Percentiles rank a stretch among this genome's conserved stretches.
These are phyloP conservation scores for Pisolithus albus DNA, from an alignment of 768 basidiomycete genomes.

Conservation along the genomic window DNA sequence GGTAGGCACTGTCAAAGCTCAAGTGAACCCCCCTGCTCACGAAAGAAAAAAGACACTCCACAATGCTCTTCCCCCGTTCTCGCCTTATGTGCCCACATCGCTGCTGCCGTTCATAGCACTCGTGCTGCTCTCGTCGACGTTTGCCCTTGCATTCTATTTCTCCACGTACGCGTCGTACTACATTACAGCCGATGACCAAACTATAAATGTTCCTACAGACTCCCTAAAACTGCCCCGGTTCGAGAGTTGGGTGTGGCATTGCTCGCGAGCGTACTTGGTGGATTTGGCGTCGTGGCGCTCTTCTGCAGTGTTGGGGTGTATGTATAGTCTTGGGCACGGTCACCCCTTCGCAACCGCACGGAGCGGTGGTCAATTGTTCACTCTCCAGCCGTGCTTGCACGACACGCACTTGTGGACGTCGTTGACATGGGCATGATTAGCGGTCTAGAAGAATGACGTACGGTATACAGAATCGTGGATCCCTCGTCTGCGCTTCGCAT, in stretches of 20 bases:
- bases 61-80: conserved; percentile 59
- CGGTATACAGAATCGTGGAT: conserved; percentile 91
- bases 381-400: conserved; percentile 76
- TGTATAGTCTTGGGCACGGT: conserved; percentile 39
- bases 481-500: conserved; percentile 91
- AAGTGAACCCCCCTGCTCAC: not conserved
- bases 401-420: conserved; percentile 48
- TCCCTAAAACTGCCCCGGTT: conserved; percentile 63
- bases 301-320: conserved; percentile 84
- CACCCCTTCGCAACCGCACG: too few species aligned
- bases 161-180: conserved; percentile 49
- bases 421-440: conserved; percentile 5
- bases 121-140: conserved; percentile 64
- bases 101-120: conserved; percentile 73
- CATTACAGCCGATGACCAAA: not conserved
- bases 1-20: conserved; percentile 29
- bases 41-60: conserved; percentile 47
- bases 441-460: conserved; percentile 33
- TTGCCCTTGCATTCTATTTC: conserved; percentile 85
- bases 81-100: conserved; percentile 58
- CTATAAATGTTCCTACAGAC: conserved; percentile 37
- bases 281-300: conserved; percentile 84
- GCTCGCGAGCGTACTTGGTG: conserved; percentile 71
- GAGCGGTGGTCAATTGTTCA: conserved; percentile 51
- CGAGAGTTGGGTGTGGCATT: conserved; percentile 67